Evolutionary conservation across 148 eudicot species (phyloP).

Genomic region (Nyssa sinensis): DNA sequence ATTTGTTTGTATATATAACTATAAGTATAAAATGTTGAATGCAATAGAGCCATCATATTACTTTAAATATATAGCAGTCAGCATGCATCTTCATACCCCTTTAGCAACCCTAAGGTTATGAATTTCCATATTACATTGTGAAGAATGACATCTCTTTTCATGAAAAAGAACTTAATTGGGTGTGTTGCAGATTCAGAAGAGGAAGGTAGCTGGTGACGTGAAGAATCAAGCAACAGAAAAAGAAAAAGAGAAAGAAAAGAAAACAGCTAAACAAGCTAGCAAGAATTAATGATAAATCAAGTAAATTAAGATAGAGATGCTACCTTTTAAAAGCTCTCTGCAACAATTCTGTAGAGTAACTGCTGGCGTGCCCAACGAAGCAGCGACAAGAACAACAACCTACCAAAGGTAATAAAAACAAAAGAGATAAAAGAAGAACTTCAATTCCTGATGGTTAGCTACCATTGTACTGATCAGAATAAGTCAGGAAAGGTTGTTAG

Average conservation of each 20-base stretch:
- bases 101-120: too few species aligned
- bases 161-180: too few species aligned
- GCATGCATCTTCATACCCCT: too few species aligned
- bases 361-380: constrained; percentile 37
- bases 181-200: neutral
- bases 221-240: constrained; percentile 1
- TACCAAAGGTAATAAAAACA: constrained; percentile 25
- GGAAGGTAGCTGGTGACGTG: neutral
- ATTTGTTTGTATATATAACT: too few species aligned
- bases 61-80: too few species aligned
- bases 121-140: neutral
- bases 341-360: constrained; percentile 26
- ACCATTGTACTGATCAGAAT: neutral
- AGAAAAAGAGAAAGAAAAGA: neutral
- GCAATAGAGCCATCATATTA: too few species aligned
- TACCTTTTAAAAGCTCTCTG: constrained; percentile 38
- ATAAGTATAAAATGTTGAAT: too few species aligned
- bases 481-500: constrained; percentile 13
- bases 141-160: too few species aligned
- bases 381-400: constrained; percentile 38
- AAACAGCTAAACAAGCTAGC: neutral
- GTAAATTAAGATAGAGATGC: constrained; percentile 21
- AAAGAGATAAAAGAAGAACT: constrained; percentile 5
- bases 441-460: constrained; percentile 3
- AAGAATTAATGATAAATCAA: constrained; percentile 8